These are phyloP conservation scores for Canariomyces notabilis DNA, from an alignment of 2,329 filamentous ascomycete species.

Conservation along the genomic window DNA sequence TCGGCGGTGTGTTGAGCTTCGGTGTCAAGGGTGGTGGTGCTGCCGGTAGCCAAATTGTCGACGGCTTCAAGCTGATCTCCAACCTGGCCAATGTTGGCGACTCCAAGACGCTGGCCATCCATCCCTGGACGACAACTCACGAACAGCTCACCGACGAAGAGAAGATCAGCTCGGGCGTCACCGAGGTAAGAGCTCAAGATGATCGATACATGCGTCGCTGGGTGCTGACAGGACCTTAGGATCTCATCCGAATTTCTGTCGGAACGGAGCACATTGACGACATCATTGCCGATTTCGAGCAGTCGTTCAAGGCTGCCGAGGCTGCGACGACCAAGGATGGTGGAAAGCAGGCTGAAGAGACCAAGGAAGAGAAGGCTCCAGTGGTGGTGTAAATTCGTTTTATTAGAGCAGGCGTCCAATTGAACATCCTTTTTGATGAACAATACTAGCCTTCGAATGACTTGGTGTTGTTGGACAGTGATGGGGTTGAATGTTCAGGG, in stretches of 20 bases:
- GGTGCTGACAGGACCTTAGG: constrained; percentile 40
- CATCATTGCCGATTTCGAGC: constrained; percentile 92
- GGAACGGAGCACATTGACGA: constrained; percentile 97
- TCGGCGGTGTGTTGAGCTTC: constrained; percentile 87
- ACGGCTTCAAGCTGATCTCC: constrained; percentile 90
- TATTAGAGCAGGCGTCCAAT: constrained; percentile 8
- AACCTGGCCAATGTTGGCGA: constrained; percentile 96
- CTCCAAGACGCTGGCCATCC: constrained; percentile 89
- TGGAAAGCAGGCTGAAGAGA: constrained; percentile 23
- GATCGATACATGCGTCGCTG: constrained; percentile 1
- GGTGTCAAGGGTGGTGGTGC: constrained; percentile 82
- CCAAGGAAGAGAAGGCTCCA: constrained; percentile 37
- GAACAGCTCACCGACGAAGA: constrained; percentile 85
- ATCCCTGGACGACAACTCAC: constrained; percentile 93
- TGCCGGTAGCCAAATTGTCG: constrained; percentile 84
- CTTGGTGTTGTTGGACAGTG: too few relatives aligned
- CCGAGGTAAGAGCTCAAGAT: constrained; percentile 48
- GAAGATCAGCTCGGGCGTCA: constrained; percentile 74
- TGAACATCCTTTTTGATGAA: not conserved
- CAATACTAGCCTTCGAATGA: too few relatives aligned
- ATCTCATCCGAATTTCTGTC: constrained; percentile 90
- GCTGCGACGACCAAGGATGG: constrained; percentile 38
- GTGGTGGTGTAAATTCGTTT: constrained; percentile 30
- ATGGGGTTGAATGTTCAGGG: too few relatives aligned
- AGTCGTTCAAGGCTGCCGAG: constrained; percentile 66